A percentile compares a stretch with the other conserved stretches of the same genome.
phyloP scores from a whole-genome alignment of 2,329 filamentous ascomycete species.

The Microsporum audouinii region DNA sequence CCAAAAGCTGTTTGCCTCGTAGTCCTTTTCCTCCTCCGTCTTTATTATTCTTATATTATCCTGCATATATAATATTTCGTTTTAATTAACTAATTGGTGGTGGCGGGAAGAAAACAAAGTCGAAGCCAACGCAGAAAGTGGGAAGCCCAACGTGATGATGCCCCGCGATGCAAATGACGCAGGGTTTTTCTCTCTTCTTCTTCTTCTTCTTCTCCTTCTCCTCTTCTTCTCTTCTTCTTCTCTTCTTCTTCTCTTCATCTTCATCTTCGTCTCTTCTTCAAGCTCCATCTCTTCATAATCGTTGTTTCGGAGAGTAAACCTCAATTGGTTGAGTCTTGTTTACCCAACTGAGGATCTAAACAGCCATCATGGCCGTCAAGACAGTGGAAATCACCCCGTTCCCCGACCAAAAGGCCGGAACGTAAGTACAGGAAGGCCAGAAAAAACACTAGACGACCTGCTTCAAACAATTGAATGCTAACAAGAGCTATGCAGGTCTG shows the following conservation, averaged over 20 bases:
- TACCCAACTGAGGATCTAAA: background rate
- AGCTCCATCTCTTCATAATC: background rate
- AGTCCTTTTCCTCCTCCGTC: background rate
- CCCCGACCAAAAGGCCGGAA: constrained; percentile 96
- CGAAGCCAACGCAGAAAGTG: background rate
- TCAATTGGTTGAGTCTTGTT: background rate
- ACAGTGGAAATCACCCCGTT: constrained; percentile 76
- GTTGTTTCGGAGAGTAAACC: background rate
- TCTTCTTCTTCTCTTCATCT: background rate
- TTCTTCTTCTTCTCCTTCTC: background rate
- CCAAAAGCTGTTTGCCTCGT: constrained; percentile 48
- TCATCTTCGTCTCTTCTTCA: background rate
- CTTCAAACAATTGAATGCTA: background rate
- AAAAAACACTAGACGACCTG: background rate
- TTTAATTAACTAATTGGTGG: background rate
- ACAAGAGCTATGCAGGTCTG: constrained; percentile 52
- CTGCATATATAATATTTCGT: background rate
- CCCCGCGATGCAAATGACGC: constrained; percentile 4
- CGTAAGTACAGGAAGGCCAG: constrained; percentile 49
- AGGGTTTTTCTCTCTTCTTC: background rate
- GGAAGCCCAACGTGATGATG: background rate
- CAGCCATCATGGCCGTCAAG: constrained; percentile 56
- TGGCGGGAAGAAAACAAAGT: background rate
- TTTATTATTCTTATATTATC: no score
- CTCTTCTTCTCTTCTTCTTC: background rate